These are phyloP conservation scores for Mycosphaerella sp. DNA, from an alignment of 2,329 filamentous ascomycete genomes.

Conservation along the genomic window DNA sequence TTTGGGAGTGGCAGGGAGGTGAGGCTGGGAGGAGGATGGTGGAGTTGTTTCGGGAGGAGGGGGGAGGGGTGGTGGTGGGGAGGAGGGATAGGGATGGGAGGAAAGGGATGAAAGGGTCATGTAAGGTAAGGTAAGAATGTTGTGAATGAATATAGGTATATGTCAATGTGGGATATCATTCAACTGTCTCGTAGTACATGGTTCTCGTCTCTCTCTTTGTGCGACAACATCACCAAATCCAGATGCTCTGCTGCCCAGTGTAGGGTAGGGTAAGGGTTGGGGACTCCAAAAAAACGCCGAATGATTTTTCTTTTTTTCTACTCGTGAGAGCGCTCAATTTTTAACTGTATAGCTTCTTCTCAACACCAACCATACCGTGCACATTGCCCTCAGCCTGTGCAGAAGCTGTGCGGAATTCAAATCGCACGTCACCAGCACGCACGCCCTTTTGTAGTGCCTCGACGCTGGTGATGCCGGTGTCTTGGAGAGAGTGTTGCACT, in stretches of 20 bases:
- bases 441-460: slow-evolving; percentile 70
- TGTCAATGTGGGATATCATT: not conserved
- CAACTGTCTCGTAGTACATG: slow-evolving; percentile 2
- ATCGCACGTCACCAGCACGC: slow-evolving; percentile 68
- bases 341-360: slow-evolving; percentile 86
- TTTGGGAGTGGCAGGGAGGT: slow-evolving; percentile 6
- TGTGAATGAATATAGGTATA: too few relatives aligned
- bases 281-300: slow-evolving; percentile 1
- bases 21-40: slow-evolving; percentile 2
- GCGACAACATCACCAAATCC: not conserved
- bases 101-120: not conserved
- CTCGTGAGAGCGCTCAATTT: not conserved
- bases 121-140: too few relatives aligned
- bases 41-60: not conserved
- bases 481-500: slow-evolving; percentile 95
- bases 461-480: slow-evolving; percentile 81
- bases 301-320: slow-evolving; percentile 1
- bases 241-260: not conserved
- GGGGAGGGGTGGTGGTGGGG: not conserved
- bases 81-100: not conserved
- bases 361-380: slow-evolving; percentile 92
- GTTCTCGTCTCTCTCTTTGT: not conserved
- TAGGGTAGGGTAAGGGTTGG: not conserved
- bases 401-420: slow-evolving; percentile 89
- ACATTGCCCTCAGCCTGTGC: slow-evolving; percentile 96